Base-by-base conservation (phyloP, 805 yeast genomes). In the Hanseniaspora vineae region DNA sequence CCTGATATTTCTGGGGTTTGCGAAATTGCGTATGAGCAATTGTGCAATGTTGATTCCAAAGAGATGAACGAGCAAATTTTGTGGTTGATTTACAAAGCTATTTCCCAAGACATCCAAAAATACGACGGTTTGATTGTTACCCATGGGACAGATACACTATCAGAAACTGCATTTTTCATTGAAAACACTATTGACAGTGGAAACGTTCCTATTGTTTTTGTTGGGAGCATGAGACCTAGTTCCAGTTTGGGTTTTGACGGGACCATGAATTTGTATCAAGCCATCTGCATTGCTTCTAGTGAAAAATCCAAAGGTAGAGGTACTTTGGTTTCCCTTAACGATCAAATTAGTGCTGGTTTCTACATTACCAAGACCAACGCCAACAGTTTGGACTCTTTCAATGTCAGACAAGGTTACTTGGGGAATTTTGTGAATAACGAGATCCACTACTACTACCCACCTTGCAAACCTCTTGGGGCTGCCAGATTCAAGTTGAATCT, bases 141-240 rank as follows among this genome's bases (percentile, higher is more conserved):
- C 1, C 85, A 79, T 58, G 85, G 85, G n/a, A 79, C 85, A 8
- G 85, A 79, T 55, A 76, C 84, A 1, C 68, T 78, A 66, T 79
- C 80, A 46, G 85, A 79, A 58, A 78, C 85, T 8, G 77, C 83
- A 0, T 78, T 79, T 57, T 79, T 79, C 58, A 62, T 79, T 35
- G 81, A 78, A 51, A 63, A 73, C 46, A 65, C 72, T 5, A 61
- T 69, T 43, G 69, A 67, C 48, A 55, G 64, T 48, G 71, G 71
- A 51, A 69, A 67, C 33, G 61, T 78, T 48, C 84, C 84, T 3
- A 73, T 81, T 46, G 85, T 80, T 5, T 65, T 81, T 59, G 80
- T 83, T 44, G 88, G 88, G 1, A 76, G 83, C 6, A 81, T 81
- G 88, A 71, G 86, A 57, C 88, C 88, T 0, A 75, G 82, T 9